Evolutionary conservation across 2,329 filamentous ascomycete species (phyloP), one percentile per base, ranked within the genome.

Genomic region (Scleromitrula shiraiana): DNA sequence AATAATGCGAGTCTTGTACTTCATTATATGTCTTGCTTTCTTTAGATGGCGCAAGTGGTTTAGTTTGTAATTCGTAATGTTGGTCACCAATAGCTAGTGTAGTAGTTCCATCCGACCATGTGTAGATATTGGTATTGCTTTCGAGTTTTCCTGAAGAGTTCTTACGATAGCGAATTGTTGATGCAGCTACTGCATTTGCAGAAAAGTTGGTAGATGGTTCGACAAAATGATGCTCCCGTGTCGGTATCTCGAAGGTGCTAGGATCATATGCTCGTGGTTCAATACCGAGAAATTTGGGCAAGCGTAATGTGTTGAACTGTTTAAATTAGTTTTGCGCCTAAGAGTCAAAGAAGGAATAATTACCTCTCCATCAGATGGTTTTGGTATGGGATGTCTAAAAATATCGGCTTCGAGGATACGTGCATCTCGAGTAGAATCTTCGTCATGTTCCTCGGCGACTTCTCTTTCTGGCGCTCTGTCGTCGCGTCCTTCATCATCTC

Each of bases 21-120:
- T 82, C 77, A 51, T 80, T 71, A 68, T 85, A 85, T 2, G 76
- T 71, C 58, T 80, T 77, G 58, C 40, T 55, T 23, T 59, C 59
- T 40, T 72, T 68, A 10, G 67, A 68, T 2, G 84, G 83, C 2
- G 83, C 84, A 40, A 89, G 76, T 20, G 73, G 68, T 66, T 87
- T 88, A 58, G 77, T 80, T 53, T 80, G 75, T 38, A 90, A 75
- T 60, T 88, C 83, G 69, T 83, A 90, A 59, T 90, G 85, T 54
- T 82, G 80, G 50, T 79, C 80, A 12, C 85, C 86, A 20, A 90
- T 72, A n/a, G 83, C 78, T 20, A 91, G 70, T 9, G 85, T 89
- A 14, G 87, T 70, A 4, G 83, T 88, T 23, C 86, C 86, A 60
- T 91, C 86, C 52, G 82, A 88, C 86, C 86, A 91, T 56, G 78